Conservation (phyloP, 495 filamentous ascomycete species). For the Aspergillus sclerotioniger region DNA sequence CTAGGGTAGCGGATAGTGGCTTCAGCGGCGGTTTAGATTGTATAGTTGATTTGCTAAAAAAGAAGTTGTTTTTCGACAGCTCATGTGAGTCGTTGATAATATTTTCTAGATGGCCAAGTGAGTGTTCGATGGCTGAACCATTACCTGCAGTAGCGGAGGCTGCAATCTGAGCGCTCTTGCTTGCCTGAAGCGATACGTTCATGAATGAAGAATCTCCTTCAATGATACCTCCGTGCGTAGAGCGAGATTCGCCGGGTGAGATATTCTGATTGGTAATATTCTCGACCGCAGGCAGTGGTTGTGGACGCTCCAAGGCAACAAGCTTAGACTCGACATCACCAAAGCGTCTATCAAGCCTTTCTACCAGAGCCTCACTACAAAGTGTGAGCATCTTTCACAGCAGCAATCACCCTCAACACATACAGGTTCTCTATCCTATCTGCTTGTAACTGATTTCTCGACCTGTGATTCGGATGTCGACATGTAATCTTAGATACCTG, state of each 20-base stretch:
- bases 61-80: constrained; percentile 3
- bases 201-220: constrained; percentile 9
- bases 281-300: background rate
- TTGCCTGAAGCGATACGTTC: constrained; percentile 6
- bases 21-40: background rate
- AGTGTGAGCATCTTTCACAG: background rate
- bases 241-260: background rate
- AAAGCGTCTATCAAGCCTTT: constrained; percentile 5
- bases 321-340: constrained; percentile 2
- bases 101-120: background rate
- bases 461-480: constrained; percentile 8
- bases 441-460: constrained; percentile 1
- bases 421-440: constrained; percentile 11
- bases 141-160: background rate
- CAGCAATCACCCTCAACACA: background rate
- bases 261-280: background rate
- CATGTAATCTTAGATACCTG: constrained; percentile 3
- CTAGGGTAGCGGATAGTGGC: background rate
- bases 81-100: background rate
- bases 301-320: background rate
- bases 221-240: background rate
- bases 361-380: constrained; percentile 1
- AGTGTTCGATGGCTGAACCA: constrained; percentile 2
- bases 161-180: constrained; percentile 3
- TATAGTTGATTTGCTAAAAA: constrained; percentile 2